Base-by-base conservation (phyloP, 2,329 filamentous ascomycete species). In the Pyrenochaeta sp. region DNA sequence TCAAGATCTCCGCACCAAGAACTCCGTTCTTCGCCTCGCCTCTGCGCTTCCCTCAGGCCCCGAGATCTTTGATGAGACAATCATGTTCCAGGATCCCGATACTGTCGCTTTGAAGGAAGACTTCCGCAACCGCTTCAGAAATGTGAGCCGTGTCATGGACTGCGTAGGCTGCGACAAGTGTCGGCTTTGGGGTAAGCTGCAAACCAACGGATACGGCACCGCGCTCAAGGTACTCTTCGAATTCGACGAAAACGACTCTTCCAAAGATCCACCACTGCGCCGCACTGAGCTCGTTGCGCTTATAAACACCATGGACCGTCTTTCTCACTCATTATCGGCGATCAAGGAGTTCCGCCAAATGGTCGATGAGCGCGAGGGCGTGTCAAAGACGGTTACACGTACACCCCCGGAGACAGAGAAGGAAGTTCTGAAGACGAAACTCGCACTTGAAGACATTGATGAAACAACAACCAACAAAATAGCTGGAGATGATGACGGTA, bases 161-260 rank as follows among this genome's bases (percentile, higher is more conserved):
- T 99, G 95, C 66, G 94, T 98, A 17, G 95, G 95, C 39, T 99
- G 95, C 76, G 95, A 99, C 79, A 99, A 99, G 80, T 99, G 95
- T 78, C 88, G 95, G 7, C 87, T 99, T 2, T 99, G 95, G 95
- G 95, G 95, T 43, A 99, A 99, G 78, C 79, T 99, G 32, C 95
- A 99, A 78, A 96, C 92, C 0, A 90, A 91, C 11, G 95, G 95
- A 2, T 98, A 97, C 72, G 95, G 95, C 44, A 92, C 95, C 0
- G 95, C 95, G 0, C 81, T 99, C 58, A 99, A 99, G 78, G 89
- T 99, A 4, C 83, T 99, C 1, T 99, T 99, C 68, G 95, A 99
- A 75, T 95, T 92, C 59, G 92, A 96, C 62, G 83, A 88, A 59
- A 84, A 80, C 6, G 83, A 87, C 66, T 82, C 80, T 23, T 81